phyloP scores from a whole-genome alignment of 768 basidiomycete genomes.

The Amanita brunnescens region DNA sequence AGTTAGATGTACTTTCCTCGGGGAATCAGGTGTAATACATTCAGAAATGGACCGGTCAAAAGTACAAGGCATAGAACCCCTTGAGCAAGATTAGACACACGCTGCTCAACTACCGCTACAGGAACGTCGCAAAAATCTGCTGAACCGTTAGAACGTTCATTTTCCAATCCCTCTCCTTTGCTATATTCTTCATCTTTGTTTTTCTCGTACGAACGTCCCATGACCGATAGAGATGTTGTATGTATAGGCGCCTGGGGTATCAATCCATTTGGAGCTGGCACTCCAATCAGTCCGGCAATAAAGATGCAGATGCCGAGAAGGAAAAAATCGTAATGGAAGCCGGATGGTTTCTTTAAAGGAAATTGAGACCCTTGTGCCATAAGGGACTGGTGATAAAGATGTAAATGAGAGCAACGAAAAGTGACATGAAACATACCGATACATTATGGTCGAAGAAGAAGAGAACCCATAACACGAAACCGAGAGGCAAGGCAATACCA shows the following conservation, averaged over 20 bases:
- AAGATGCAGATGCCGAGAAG: constrained; percentile 86
- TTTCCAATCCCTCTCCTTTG: not conserved
- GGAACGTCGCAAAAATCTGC: constrained; percentile 37
- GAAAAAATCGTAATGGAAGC: constrained; percentile 86
- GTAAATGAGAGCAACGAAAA: not conserved
- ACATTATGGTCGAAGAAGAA: constrained; percentile 97
- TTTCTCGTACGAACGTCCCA: constrained; percentile 38
- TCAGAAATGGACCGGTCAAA: constrained; percentile 75
- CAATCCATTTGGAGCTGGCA: constrained; percentile 82
- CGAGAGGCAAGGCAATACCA: constrained; percentile 83
- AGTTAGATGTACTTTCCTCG: constrained; percentile 33
- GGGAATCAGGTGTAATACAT: constrained; percentile 72
- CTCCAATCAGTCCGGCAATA: constrained; percentile 75
- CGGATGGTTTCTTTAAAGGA: constrained; percentile 84
- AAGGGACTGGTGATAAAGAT: constrained; percentile 46
- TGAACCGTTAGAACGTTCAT: not conserved
- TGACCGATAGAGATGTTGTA: constrained; percentile 69
- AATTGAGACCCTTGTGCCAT: constrained; percentile 90
- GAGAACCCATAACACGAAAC: constrained; percentile 78
- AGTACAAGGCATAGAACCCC: constrained; percentile 73
- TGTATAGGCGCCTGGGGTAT: constrained; percentile 92
- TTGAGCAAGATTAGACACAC: constrained; percentile 86
- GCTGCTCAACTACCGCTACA: constrained; percentile 79
- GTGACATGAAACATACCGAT: constrained; percentile 46
- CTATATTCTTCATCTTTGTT: constrained; percentile 25